These are phyloP conservation scores for Colletotrichum theobromicola DNA, from an alignment of 2,329 filamentous ascomycete genomes.

Conservation along the genomic window DNA sequence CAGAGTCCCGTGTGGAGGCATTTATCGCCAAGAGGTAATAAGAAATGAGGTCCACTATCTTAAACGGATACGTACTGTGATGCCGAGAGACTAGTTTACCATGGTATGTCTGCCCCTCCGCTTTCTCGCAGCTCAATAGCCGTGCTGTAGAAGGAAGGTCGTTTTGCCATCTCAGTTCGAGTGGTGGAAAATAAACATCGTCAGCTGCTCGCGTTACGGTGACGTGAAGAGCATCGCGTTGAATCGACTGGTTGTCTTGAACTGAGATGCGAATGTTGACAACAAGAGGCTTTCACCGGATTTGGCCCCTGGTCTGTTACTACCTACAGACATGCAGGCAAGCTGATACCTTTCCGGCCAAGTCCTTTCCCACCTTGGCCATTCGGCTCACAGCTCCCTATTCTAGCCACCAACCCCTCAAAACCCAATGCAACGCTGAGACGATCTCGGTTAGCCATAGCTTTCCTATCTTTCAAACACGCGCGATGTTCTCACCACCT, in stretches of 20 bases:
- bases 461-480: not conserved
- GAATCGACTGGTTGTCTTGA: too few relatives aligned
- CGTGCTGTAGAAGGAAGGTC: constrained; percentile 5
- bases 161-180: not conserved
- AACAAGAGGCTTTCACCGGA: not conserved
- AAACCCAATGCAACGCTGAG: not conserved
- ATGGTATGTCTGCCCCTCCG: not conserved
- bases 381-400: not conserved
- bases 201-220: not conserved
- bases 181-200: not conserved
- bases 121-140: not conserved
- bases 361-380: not conserved
- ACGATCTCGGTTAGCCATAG: not conserved
- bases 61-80: not conserved
- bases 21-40: constrained; percentile 9
- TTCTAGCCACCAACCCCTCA: not conserved
- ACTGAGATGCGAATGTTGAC: not conserved
- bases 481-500: not conserved
- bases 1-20: not conserved
- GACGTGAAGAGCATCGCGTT: not conserved
- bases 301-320: not conserved
- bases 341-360: not conserved
- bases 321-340: not conserved
- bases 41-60: not conserved
- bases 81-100: not conserved